Conservation (phyloP, 257 asterid genomes). For the Solanum piurae region DNA sequence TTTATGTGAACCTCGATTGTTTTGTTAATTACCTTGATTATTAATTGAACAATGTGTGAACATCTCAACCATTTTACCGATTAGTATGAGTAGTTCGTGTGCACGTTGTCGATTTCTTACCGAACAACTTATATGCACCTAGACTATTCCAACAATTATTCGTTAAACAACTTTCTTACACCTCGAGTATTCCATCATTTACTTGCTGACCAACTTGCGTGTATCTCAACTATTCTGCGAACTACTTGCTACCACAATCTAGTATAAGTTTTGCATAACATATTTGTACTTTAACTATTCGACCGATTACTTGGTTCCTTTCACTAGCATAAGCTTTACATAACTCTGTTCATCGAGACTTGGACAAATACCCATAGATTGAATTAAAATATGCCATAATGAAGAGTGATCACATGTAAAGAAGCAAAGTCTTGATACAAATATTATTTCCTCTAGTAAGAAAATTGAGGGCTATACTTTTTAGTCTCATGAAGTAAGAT, state of each 20-base stretch:
- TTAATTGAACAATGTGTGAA: not conserved
- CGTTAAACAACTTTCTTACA: not conserved
- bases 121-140: not conserved
- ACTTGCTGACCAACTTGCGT: not conserved
- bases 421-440: not conserved
- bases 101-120: not conserved
- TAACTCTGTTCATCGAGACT: not conserved
- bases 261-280: not conserved
- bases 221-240: not conserved
- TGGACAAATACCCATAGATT: not conserved
- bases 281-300: not conserved
- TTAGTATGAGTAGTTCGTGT: not conserved
- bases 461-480: not conserved
- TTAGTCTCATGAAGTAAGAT: not conserved
- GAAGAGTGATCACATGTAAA: not conserved
- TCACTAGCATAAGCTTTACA: not conserved
- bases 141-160: not conserved
- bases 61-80: not conserved
- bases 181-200: not conserved
- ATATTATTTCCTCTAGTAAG: not conserved
- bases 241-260: not conserved
- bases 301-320: not conserved
- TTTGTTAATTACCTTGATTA: not conserved
- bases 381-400: not conserved
- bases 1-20: rapidly evolving